Percentiles rank a stretch among this genome's conserved stretches.
phyloP scores from a whole-genome alignment of 495 filamentous ascomycete species.

The Staphylotrichum longicolle region DNA sequence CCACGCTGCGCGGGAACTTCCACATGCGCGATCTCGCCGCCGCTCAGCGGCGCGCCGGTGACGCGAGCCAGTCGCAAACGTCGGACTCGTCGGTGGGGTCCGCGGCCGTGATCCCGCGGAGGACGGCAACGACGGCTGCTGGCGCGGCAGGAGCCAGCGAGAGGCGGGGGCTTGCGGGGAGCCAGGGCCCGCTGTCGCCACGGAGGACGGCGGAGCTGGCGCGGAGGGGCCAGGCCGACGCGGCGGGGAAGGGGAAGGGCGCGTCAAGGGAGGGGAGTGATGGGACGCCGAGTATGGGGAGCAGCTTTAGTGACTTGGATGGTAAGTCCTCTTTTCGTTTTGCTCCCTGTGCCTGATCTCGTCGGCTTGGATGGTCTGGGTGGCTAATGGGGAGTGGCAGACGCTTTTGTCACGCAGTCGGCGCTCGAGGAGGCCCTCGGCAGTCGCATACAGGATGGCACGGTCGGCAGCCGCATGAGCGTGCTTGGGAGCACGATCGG shows the following conservation, averaged over 20 bases:
- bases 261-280: constrained; percentile 70
- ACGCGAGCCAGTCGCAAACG: constrained; percentile 36
- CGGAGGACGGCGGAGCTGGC: constrained; percentile 57
- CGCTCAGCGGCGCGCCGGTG: background rate
- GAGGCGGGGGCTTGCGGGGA: background rate
- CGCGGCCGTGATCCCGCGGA: constrained; percentile 40
- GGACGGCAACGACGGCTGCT: constrained; percentile 9
- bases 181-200: constrained; percentile 37
- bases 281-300: constrained; percentile 93
- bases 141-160: background rate
- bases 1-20: constrained; percentile 58
- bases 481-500: constrained; percentile 72
- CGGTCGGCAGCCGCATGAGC: constrained; percentile 75
- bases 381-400: constrained; percentile 40
- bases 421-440: constrained; percentile 90
- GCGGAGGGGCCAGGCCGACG: constrained; percentile 42
- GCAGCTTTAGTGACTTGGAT: constrained; percentile 95
- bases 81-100: constrained; percentile 64
- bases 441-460: constrained; percentile 85
- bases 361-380: background rate
- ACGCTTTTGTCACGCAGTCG: constrained; percentile 90
- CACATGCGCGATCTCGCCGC: constrained; percentile 38
- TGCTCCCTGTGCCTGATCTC: background rate
- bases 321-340: constrained; percentile 53
- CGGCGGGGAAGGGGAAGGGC: constrained; percentile 37